A percentile compares a stretch with the other conserved stretches of the same genome.
Conservation (phyloP, 371 early-diverging fungal genomes). For the Mucor piriformis region DNA sequence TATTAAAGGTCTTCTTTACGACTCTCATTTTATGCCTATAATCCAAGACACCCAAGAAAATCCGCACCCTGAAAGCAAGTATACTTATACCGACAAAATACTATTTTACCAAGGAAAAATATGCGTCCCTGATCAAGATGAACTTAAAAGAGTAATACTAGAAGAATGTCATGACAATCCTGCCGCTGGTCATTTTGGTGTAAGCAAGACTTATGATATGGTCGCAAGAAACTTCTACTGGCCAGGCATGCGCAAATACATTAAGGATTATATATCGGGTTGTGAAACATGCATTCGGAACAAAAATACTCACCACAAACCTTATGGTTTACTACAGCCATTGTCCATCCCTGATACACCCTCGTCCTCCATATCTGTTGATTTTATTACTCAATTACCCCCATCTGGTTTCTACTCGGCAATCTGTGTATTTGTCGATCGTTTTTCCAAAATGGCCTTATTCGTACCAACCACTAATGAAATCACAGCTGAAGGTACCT, state of each 20-base stretch:
- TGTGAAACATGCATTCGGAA: slow-evolving; percentile 49
- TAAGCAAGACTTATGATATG: slow-evolving; percentile 41
- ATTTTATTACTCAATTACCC: slow-evolving; percentile 26
- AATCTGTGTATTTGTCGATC: slow-evolving; percentile 52
- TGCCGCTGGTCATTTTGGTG: slow-evolving; percentile 53
- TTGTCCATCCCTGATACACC: slow-evolving; percentile 37
- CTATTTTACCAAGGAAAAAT: slow-evolving; percentile 1
- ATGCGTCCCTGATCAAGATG: background rate
- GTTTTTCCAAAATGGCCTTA: slow-evolving; percentile 47
- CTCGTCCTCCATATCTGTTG: slow-evolving; percentile 33
- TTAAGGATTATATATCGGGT: slow-evolving; percentile 35
- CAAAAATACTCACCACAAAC: slow-evolving; percentile 27
- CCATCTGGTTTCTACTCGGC: slow-evolving; percentile 4
- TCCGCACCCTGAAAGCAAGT: background rate
- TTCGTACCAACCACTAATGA: slow-evolving; percentile 37
- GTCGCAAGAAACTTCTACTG: slow-evolving; percentile 43
- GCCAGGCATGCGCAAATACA: slow-evolving; percentile 39
- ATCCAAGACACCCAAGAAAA: background rate
- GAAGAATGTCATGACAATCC: slow-evolving; percentile 38
- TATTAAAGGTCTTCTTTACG: background rate
- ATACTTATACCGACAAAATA: background rate
- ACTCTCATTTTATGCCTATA: background rate
- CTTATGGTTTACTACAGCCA: slow-evolving; percentile 42
- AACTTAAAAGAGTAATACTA: background rate
- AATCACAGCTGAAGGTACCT: slow-evolving; percentile 31